Conservation (phyloP, 192 early-diverging fungal genomes). For the Linnemannia schmuckeri region DNA sequence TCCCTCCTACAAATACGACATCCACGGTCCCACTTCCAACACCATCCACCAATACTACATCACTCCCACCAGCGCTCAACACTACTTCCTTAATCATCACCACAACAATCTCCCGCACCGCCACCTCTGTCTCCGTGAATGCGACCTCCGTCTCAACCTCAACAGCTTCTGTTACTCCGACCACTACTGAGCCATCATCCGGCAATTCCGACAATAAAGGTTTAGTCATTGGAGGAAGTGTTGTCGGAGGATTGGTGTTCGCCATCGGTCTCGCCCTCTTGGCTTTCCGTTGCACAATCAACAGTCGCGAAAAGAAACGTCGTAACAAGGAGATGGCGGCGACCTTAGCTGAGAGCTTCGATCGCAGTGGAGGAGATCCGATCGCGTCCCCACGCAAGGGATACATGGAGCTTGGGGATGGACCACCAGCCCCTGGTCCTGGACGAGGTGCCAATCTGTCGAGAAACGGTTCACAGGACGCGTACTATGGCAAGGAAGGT, state of each 20-base stretch:
- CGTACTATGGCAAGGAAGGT: conserved; percentile 40
- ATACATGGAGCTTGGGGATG: conserved; percentile 44
- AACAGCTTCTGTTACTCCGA: neutral
- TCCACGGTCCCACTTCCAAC: neutral
- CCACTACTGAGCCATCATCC: neutral
- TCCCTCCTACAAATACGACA: neutral
- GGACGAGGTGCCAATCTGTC: conserved; percentile 27
- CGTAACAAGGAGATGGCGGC: conserved; percentile 53
- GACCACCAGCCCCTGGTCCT: conserved; percentile 10
- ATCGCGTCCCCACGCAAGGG: conserved; percentile 33
- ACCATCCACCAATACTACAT: neutral
- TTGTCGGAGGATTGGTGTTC: conserved; percentile 35
- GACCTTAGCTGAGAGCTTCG: conserved; percentile 39
- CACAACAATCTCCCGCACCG: neutral
- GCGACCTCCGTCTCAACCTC: neutral
- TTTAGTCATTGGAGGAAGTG: conserved; percentile 7
- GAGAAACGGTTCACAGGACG: conserved; percentile 49
- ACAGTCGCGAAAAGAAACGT: conserved; percentile 19
- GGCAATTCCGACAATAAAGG: neutral
- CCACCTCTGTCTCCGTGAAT: neutral
- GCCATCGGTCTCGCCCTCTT: conserved; percentile 33
- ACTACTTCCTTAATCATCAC: neutral
- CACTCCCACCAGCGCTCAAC: neutral
- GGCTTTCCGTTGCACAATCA: conserved; percentile 35
- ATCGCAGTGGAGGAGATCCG: conserved; percentile 32